A percentile compares a stretch with the other conserved stretches of the same genome.
Conservation (phyloP, 2,329 filamentous ascomycete species). For the Zasmidium angulare region DNA sequence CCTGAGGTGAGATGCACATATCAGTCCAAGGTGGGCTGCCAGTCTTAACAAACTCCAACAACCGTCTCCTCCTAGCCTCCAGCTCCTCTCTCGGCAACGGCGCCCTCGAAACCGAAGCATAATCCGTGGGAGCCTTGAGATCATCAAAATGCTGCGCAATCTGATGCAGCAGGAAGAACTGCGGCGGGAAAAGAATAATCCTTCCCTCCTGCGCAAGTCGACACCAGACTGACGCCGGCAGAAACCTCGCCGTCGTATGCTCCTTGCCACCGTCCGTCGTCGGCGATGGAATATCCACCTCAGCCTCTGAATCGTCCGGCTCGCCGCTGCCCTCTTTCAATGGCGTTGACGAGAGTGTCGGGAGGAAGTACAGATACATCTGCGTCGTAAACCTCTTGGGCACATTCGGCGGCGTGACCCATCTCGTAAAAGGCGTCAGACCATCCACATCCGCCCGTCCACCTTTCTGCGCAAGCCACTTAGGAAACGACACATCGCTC, state of each 20-base stretch:
- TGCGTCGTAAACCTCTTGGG: constrained; percentile 86
- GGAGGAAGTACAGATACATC: constrained; percentile 94
- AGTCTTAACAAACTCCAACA: constrained; percentile 55
- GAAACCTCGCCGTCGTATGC: constrained; percentile 75
- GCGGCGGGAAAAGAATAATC: constrained; percentile 87
- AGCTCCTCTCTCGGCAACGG: constrained; percentile 39
- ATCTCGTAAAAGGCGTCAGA: constrained; percentile 81
- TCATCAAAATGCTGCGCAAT: constrained; percentile 34
- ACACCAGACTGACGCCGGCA: constrained; percentile 69
- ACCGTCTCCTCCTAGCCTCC: constrained; percentile 50
- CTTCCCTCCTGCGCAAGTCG: constrained; percentile 60
- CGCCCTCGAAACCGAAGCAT: constrained; percentile 28
- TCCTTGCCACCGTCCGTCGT: constrained; percentile 69
- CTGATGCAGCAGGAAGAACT: constrained; percentile 70
- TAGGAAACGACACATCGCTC: constrained; percentile 62
- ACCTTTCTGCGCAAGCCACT: constrained; percentile 62
- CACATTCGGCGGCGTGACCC: constrained; percentile 77
- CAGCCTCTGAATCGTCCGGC: constrained; percentile 34
- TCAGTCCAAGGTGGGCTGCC: constrained; percentile 45
- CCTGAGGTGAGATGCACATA: constrained; percentile 44
- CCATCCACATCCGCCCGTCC: constrained; percentile 65
- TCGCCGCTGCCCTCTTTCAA: constrained; percentile 23
- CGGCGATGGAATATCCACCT: constrained; percentile 65
- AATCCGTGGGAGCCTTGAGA: constrained; percentile 31
- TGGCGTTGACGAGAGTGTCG: constrained; percentile 44